Evolutionary conservation across 768 basidiomycete genomes (phyloP).

Genomic region (Agaricus subrufescens): DNA sequence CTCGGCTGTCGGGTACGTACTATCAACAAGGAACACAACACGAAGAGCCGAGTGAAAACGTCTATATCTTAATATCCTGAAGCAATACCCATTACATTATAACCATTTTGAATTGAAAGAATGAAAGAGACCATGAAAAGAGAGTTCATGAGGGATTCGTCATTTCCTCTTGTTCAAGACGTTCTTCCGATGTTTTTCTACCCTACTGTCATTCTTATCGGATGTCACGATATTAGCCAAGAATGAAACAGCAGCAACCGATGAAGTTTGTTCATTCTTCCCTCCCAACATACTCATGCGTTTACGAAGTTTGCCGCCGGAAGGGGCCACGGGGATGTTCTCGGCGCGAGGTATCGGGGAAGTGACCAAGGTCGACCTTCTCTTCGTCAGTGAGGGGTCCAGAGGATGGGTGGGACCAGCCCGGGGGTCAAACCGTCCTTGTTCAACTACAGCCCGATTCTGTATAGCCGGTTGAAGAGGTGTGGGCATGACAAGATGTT

Average conservation of each 20-base stretch:
- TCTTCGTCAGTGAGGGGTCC: slow-evolving; percentile 10
- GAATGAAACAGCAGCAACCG: slow-evolving; percentile 23
- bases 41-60: background rate
- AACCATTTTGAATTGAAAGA: no score
- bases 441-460: slow-evolving; percentile 3
- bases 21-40: background rate
- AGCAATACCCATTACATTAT: background rate
- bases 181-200: slow-evolving; percentile 28
- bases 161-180: slow-evolving; percentile 39
- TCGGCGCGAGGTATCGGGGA: slow-evolving; percentile 12
- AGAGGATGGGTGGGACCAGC: background rate
- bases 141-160: background rate
- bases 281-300: slow-evolving; percentile 19
- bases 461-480: slow-evolving; percentile 42
- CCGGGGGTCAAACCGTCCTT: slow-evolving; percentile 7
- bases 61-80: background rate
- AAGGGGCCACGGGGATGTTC: slow-evolving; percentile 17
- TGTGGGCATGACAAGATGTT: slow-evolving; percentile 69
- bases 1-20: no score
- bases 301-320: slow-evolving; percentile 24
- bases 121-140: background rate
- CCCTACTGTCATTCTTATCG: slow-evolving; percentile 8
- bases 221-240: slow-evolving; percentile 21
- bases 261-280: slow-evolving; percentile 16
- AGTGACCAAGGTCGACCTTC: slow-evolving; percentile 6